Evolutionary conservation across 176 grass and related monocot species (phyloP).

Genomic region (Secale cereale): DNA sequence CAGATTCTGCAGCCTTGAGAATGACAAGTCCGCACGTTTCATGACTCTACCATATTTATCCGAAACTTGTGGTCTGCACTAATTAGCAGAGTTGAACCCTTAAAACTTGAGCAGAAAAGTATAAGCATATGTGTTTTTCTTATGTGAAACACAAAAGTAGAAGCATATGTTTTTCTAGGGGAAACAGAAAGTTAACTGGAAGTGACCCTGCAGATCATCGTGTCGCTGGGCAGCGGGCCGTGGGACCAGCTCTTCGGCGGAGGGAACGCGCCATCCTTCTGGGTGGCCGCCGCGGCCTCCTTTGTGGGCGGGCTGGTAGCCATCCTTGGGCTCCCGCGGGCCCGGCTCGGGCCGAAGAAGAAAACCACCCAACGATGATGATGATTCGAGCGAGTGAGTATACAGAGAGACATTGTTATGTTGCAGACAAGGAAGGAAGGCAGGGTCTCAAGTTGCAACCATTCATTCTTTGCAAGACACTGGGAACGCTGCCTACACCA

Average conservation of each 20-base stretch:
- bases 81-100: too few species aligned
- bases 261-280: slow-evolving; percentile 79
- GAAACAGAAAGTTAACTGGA: too few species aligned
- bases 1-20: too few species aligned
- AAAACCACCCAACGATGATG: not conserved
- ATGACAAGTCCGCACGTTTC: not conserved
- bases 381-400: not conserved
- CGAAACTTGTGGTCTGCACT: not conserved
- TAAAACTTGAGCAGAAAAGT: too few species aligned
- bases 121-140: too few species aligned
- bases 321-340: slow-evolving; percentile 74
- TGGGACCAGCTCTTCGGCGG: slow-evolving; percentile 82
- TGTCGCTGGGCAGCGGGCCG: slow-evolving; percentile 77
- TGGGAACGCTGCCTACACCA: not conserved
- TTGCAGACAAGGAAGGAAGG: not conserved
- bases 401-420: not conserved
- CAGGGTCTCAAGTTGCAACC: not conserved
- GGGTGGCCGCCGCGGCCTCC: slow-evolving; percentile 58
- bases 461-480: not conserved
- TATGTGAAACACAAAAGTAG: too few species aligned
- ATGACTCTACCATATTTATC: not conserved
- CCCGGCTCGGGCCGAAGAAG: slow-evolving; percentile 38
- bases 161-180: too few species aligned
- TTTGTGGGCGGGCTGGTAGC: slow-evolving; percentile 76
- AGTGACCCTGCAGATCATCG: slow-evolving; percentile 49